These are phyloP conservation scores for Phyllachora maydis DNA, from an alignment of 2,329 filamentous ascomycete genomes.

Conservation along the genomic window DNA sequence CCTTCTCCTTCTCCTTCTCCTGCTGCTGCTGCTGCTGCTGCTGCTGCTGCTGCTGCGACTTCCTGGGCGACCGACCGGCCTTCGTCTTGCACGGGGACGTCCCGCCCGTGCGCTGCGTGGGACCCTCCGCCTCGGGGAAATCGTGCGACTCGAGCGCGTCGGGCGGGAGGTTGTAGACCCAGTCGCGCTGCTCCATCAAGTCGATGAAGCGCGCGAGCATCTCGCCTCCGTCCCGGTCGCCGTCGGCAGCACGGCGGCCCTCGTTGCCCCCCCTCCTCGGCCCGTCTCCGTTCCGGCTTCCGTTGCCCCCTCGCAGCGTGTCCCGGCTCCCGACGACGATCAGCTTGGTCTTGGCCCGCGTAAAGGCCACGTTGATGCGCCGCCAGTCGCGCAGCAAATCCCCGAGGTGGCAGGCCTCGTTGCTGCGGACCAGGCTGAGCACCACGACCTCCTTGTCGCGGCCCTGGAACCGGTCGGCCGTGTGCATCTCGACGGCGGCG, in stretches of 20 bases:
- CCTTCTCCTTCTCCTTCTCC: slow-evolving; percentile 4
- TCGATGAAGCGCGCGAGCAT: slow-evolving; percentile 58
- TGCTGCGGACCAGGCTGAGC: slow-evolving; percentile 71
- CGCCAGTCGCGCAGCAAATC: slow-evolving; percentile 84
- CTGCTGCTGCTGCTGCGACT: slow-evolving; percentile 3
- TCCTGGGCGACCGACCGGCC: slow-evolving; percentile 4
- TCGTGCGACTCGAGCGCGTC: slow-evolving; percentile 45
- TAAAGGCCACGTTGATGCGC: slow-evolving; percentile 89
- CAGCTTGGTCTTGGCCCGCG: slow-evolving; percentile 77
- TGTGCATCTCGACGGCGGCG: slow-evolving; percentile 69
- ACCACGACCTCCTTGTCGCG: slow-evolving; percentile 88
- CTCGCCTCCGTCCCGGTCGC: no score
- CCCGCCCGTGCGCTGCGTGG: slow-evolving; percentile 33
- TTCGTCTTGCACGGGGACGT: slow-evolving; percentile 5
- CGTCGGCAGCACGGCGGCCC: no score
- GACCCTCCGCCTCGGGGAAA: no score
- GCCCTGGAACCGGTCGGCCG: slow-evolving; percentile 90
- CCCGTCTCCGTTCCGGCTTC: slow-evolving; percentile 18
- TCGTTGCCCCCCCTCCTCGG: slow-evolving; percentile 48
- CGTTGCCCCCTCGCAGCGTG: slow-evolving; percentile 35
- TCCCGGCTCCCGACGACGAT: slow-evolving; percentile 66
- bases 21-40: background rate
- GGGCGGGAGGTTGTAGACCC: slow-evolving; percentile 54
- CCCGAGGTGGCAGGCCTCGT: slow-evolving; percentile 65
- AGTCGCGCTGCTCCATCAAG: slow-evolving; percentile 58